phyloP scores from a whole-genome alignment of 768 basidiomycete genomes.

The Boletellus ananas region DNA sequence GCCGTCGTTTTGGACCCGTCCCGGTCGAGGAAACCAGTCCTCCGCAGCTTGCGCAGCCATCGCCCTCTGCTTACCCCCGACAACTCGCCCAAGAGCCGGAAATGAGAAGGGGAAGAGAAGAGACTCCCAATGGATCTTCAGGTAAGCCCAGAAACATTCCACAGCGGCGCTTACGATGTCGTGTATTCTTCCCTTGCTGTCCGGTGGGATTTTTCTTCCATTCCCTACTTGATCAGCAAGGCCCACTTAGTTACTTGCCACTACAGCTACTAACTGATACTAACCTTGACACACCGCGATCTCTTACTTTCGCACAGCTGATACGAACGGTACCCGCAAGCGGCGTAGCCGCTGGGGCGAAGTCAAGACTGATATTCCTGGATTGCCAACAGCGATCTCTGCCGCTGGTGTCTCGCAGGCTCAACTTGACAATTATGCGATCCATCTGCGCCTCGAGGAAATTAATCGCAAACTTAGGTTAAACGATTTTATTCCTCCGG shows the following conservation, averaged over 20 bases:
- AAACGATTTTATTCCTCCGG: constrained; percentile 94
- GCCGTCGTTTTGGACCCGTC: constrained; percentile 88
- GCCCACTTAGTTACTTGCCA: constrained; percentile 31
- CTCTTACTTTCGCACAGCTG: constrained; percentile 53
- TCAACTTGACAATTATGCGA: constrained; percentile 97
- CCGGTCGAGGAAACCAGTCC: constrained; percentile 77
- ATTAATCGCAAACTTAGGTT: constrained; percentile 92
- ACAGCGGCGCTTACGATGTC: constrained; percentile 37
- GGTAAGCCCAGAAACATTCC: constrained; percentile 58
- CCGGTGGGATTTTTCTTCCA: constrained; percentile 27
- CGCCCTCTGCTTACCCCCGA: constrained; percentile 81
- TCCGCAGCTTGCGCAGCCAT: constrained; percentile 83
- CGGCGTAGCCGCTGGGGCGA: constrained; percentile 98
- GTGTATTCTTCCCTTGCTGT: constrained; percentile 35
- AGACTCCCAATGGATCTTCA: constrained; percentile 64
- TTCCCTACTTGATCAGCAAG: constrained; percentile 29
- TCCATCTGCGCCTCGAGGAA: constrained; percentile 93
- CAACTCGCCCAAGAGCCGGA: constrained; percentile 53
- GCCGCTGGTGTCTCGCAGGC: constrained; percentile 91
- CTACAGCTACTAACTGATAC: constrained; percentile 44
- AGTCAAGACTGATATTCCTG: constrained; percentile 85
- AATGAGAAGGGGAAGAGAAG: constrained; percentile 63
- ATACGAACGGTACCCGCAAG: constrained; percentile 86
- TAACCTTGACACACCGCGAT: constrained; percentile 50
- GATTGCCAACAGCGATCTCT: constrained; percentile 90